Evolutionary conservation across 2,329 filamentous ascomycete genomes (phyloP).

Genomic region (Diaporthe vexans): DNA sequence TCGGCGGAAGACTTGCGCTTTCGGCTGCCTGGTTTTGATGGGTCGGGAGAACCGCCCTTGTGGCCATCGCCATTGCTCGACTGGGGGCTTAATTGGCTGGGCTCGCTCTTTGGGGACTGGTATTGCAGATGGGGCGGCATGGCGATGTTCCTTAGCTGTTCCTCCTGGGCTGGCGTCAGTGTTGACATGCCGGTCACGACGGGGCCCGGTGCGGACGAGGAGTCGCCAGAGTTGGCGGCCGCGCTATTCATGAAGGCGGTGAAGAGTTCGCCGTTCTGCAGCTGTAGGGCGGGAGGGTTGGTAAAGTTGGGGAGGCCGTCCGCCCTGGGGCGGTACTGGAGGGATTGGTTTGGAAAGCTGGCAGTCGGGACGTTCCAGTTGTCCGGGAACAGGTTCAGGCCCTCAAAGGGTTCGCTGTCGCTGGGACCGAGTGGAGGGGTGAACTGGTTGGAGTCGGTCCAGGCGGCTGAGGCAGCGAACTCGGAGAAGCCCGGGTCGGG

Average conservation of each 20-base stretch:
- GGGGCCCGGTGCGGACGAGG: constrained; percentile 47
- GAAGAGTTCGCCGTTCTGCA: constrained; percentile 29
- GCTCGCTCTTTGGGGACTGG: constrained; percentile 69
- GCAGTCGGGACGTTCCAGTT: constrained; percentile 40
- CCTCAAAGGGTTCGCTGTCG: constrained; percentile 38
- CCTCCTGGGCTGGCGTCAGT: constrained; percentile 71
- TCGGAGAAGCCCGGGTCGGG: constrained; percentile 37
- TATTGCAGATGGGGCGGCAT: constrained; percentile 76
- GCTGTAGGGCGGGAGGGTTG: constrained; percentile 12
- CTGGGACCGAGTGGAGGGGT: constrained; percentile 40
- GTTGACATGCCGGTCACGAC: constrained; percentile 53
- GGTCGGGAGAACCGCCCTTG: constrained; percentile 72
- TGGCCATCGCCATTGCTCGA: constrained; percentile 65
- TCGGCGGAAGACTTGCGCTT: constrained; percentile 80
- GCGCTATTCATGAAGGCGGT: constrained; percentile 45
- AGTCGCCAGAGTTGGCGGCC: constrained; percentile 48
- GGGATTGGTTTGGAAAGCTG: constrained; percentile 37
- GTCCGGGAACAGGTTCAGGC: constrained; percentile 39
- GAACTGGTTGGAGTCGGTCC: constrained; percentile 39
- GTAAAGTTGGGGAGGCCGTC: constrained; percentile 30
- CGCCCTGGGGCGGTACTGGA: constrained; percentile 37
- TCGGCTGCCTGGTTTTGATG: constrained; percentile 63
- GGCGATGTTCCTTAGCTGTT: constrained; percentile 73
- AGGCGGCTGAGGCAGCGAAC: constrained; percentile 35
- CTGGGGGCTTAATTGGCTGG: constrained; percentile 71